Evolutionary conservation across 768 basidiomycete genomes (phyloP).

Genomic region (Trametes elegans): DNA sequence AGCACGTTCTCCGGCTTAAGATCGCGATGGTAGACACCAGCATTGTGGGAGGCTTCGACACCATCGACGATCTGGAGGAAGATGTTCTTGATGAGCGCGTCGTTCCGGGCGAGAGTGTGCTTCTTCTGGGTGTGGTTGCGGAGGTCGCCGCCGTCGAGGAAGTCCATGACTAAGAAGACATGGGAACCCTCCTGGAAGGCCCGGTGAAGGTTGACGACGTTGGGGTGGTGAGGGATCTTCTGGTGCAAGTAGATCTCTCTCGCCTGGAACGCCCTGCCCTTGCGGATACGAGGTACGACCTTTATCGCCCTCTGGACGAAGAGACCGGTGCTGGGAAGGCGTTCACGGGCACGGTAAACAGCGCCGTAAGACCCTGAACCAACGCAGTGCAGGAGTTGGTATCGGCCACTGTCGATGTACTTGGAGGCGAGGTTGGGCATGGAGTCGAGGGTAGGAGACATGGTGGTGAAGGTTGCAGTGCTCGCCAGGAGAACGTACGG

Average conservation of each 20-base stretch:
- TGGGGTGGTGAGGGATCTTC: slow-evolving; percentile 50
- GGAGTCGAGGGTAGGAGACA: slow-evolving; percentile 2
- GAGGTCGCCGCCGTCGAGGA: slow-evolving; percentile 42
- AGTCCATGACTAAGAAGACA: slow-evolving; percentile 67
- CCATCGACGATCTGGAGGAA: slow-evolving; percentile 56
- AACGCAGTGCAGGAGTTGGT: slow-evolving; percentile 81
- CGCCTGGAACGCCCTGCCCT: slow-evolving; percentile 39
- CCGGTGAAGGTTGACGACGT: slow-evolving; percentile 68
- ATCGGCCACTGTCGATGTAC: slow-evolving; percentile 71
- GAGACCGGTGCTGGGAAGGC: neutral
- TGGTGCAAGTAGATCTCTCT: slow-evolving; percentile 68
- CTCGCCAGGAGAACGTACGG: slow-evolving; percentile 6
- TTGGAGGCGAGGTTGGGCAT: slow-evolving; percentile 19
- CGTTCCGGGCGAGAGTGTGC: slow-evolving; percentile 39
- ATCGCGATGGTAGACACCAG: slow-evolving; percentile 55
- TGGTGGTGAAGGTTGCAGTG: neutral
- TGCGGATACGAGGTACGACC: slow-evolving; percentile 12
- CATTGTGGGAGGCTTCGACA: slow-evolving; percentile 47
- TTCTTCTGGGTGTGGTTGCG: slow-evolving; percentile 40
- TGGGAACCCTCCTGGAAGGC: slow-evolving; percentile 57
- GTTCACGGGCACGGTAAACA: slow-evolving; percentile 82
- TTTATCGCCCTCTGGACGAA: slow-evolving; percentile 21
- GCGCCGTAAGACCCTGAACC: slow-evolving; percentile 93
- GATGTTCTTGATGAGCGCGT: slow-evolving; percentile 42
- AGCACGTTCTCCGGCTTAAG: slow-evolving; percentile 56